Conservation (phyloP, 805 yeast species). For the Yarrowia sp. region DNA sequence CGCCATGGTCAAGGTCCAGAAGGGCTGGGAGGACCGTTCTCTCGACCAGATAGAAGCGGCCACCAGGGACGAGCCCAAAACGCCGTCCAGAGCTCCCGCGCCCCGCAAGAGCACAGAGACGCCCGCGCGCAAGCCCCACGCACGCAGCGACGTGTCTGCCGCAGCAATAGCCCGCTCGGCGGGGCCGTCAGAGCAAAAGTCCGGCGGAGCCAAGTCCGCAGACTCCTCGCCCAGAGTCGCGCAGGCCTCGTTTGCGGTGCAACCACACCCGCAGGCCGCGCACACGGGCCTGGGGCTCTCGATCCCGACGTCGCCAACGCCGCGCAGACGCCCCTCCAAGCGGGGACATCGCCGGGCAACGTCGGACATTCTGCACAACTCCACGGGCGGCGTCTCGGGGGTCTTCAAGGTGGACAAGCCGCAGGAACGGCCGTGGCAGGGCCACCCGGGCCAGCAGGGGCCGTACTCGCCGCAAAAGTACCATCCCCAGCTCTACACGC, state of each 20-base stretch:
- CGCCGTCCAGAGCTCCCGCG: too few species aligned
- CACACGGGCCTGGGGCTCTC: not conserved
- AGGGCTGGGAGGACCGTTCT: constrained; percentile 23
- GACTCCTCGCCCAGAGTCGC: not conserved
- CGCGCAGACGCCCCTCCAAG: not conserved
- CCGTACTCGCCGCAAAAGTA: not conserved
- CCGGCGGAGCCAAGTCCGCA: not conserved
- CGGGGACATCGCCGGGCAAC: not conserved
- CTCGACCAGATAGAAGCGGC: constrained; percentile 5
- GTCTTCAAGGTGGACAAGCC: constrained; percentile 16
- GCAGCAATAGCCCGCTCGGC: not conserved
- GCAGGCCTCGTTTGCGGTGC: not conserved
- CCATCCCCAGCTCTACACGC: not conserved
- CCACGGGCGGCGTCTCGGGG: constrained; percentile 1
- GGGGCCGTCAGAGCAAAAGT: not conserved
- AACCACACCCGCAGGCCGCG: not conserved
- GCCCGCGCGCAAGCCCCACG: not conserved
- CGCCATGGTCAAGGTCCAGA: constrained; percentile 25
- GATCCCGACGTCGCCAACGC: not conserved
- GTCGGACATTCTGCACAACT: constrained; percentile 12
- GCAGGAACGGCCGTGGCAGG: not conserved
- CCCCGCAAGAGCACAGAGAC: too few species aligned
- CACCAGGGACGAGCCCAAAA: not conserved
- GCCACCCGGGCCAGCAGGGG: not conserved
- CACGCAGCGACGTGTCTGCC: not conserved